These are phyloP conservation scores for Trametes punicea DNA, from an alignment of 768 basidiomycete species.

Conservation along the genomic window DNA sequence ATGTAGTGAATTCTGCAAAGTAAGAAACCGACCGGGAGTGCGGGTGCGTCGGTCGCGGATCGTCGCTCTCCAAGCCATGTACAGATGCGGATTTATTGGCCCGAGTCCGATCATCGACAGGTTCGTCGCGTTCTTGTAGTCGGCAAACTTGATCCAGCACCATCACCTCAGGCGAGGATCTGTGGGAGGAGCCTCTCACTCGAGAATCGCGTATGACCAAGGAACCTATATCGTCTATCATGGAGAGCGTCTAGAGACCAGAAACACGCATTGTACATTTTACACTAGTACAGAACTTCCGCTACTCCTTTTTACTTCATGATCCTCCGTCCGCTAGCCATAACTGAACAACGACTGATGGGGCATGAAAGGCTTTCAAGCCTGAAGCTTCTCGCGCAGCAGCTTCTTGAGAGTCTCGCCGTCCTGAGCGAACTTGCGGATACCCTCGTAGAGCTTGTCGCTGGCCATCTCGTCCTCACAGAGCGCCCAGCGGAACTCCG, in stretches of 20 bases:
- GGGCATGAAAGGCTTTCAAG: conserved; percentile 23
- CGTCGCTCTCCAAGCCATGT: no score
- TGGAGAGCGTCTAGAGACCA: background rate
- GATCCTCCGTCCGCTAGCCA: background rate
- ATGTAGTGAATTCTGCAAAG: no score
- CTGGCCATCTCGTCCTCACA: conserved; percentile 97
- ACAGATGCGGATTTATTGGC: no score
- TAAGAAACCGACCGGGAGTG: no score
- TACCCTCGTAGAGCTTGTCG: conserved; percentile 97
- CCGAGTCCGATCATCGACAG: no score
- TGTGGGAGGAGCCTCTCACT: no score
- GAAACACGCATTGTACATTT: conserved; percentile 7
- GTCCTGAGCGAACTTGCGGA: conserved; percentile 97
- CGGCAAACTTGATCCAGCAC: no score
- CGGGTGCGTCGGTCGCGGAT: background rate
- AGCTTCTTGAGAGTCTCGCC: conserved; percentile 83
- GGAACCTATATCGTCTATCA: background rate
- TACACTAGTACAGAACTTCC: conserved; percentile 11
- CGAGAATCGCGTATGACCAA: no score
- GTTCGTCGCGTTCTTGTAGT: no score
- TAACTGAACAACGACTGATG: background rate
- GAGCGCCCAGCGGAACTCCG: conserved; percentile 93
- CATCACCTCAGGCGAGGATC: no score
- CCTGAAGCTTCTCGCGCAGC: conserved; percentile 66
- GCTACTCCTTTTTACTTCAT: conserved; percentile 1